Conservation (phyloP, 495 filamentous ascomycete species). For the Daldinia loculata region DNA sequence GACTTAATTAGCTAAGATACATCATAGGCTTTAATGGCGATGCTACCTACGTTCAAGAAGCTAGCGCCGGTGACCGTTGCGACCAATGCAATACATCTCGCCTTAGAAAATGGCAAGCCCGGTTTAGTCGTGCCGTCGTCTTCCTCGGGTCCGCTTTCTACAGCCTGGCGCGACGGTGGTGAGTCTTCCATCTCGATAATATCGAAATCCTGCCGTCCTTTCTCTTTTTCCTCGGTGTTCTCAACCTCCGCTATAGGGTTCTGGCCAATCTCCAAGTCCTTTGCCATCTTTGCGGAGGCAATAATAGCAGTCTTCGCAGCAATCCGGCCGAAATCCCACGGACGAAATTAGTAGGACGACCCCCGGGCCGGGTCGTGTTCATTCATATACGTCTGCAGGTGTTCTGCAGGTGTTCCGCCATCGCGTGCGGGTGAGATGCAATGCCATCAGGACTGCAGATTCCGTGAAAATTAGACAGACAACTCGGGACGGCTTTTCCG, state of each 20-base stretch:
- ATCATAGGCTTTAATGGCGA: not conserved
- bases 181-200: conserved; percentile 17
- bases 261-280: conserved; percentile 20
- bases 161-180: conserved; percentile 1
- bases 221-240: conserved; percentile 20
- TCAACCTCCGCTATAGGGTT: conserved; percentile 8
- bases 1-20: conserved; percentile 4
- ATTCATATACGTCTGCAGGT: conserved; percentile 21
- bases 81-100: conserved; percentile 57
- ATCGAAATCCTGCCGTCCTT: conserved; percentile 21
- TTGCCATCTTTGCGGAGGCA: conserved; percentile 23
- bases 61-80: conserved; percentile 62
- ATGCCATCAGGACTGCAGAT: conserved; percentile 1
- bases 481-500: conserved; percentile 12
- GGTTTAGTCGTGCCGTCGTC: conserved; percentile 27
- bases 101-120: conserved; percentile 54
- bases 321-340: conserved; percentile 8
- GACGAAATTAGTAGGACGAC: not conserved
- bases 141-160: conserved; percentile 23
- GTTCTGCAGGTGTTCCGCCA: conserved; percentile 24
- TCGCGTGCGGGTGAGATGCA: conserved; percentile 24
- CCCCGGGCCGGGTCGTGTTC: conserved; percentile 12
- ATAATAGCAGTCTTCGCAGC: conserved; percentile 2
- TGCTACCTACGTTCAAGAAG: conserved; percentile 61
- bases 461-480: conserved; percentile 4